phyloP scores from a whole-genome alignment of 805 yeast species.

The Yarrowia osloensis region DNA sequence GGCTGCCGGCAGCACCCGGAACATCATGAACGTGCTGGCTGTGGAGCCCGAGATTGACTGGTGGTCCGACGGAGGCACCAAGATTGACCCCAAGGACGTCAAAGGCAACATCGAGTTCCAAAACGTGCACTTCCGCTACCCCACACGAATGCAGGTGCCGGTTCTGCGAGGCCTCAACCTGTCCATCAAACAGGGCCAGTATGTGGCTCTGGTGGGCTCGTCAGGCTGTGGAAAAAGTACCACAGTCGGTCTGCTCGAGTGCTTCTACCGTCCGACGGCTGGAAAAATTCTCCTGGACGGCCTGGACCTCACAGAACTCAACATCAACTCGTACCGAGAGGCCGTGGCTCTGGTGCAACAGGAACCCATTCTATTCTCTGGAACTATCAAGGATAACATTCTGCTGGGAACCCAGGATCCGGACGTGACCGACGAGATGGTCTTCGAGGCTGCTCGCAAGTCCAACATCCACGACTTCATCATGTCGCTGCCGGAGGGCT shows the following conservation, averaged over 20 bases:
- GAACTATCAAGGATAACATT: conserved; percentile 57
- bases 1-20: conserved; percentile 44
- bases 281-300: conserved; percentile 59
- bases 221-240: conserved; percentile 66
- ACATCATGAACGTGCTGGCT: conserved; percentile 42
- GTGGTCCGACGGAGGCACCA: conserved; percentile 39
- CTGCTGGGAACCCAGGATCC: conserved; percentile 50
- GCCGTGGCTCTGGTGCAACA: conserved; percentile 63
- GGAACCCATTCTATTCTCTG: conserved; percentile 60
- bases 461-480: conserved; percentile 63
- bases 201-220: conserved; percentile 69
- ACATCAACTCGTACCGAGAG: conserved; percentile 53
- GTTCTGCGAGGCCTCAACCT: conserved; percentile 56
- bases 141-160: conserved; percentile 54
- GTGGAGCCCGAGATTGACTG: conserved; percentile 42
- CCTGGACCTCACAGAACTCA: conserved; percentile 49
- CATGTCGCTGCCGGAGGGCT: conserved; percentile 58
- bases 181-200: conserved; percentile 50
- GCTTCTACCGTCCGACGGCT: conserved; percentile 53
- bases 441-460: conserved; percentile 50
- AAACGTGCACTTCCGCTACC: conserved; percentile 65
- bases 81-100: conserved; percentile 40
- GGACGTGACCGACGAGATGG: conserved; percentile 46
- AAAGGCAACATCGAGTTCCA: conserved; percentile 58
- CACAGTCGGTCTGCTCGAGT: conserved; percentile 52